A percentile compares a stretch with the other conserved stretches of the same genome.
Conservation (phyloP, 2,329 filamentous ascomycete species). For the Metarhizium humberi region DNA sequence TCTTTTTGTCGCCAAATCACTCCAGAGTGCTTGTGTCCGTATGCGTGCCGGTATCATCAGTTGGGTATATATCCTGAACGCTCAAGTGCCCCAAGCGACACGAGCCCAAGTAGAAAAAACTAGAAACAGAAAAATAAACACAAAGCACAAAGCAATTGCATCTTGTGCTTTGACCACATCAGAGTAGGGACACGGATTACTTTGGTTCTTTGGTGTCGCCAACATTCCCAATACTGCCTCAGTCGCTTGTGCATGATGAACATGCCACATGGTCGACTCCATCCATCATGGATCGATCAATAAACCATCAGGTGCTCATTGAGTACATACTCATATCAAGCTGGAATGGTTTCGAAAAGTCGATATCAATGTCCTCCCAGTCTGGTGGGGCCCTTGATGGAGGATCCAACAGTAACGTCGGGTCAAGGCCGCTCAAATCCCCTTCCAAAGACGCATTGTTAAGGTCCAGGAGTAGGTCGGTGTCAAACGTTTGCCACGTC, state of each 20-base stretch:
- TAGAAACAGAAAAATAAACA: slow-evolving; percentile 1
- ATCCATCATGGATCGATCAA: slow-evolving; percentile 12
- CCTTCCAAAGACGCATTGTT: slow-evolving; percentile 21
- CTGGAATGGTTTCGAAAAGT: slow-evolving; percentile 44
- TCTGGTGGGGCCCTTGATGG: slow-evolving; percentile 16
- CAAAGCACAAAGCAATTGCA: background rate
- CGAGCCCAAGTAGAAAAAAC: slow-evolving; percentile 1
- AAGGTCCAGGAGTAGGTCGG: slow-evolving; percentile 34
- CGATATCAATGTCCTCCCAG: slow-evolving; percentile 41
- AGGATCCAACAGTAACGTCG: slow-evolving; percentile 19
- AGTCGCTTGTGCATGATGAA: background rate
- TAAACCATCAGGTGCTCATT: slow-evolving; percentile 10
- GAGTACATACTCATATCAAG: slow-evolving; percentile 35
- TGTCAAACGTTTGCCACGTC: slow-evolving; percentile 40
- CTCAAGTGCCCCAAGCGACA: slow-evolving; percentile 9
- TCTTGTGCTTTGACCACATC: background rate
- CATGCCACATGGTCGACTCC: background rate
- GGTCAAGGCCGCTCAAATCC: slow-evolving; percentile 16
- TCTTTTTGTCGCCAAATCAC: slow-evolving; percentile 1
- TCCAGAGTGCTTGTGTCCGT: slow-evolving; percentile 2
- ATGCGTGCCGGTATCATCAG: slow-evolving; percentile 4
- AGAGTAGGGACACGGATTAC: background rate
- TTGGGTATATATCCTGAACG: slow-evolving; percentile 21
- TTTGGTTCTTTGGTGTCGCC: background rate
- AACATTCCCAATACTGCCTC: background rate